Conservation (phyloP, 257 asterid species). For the Nicotiana paniculata region DNA sequence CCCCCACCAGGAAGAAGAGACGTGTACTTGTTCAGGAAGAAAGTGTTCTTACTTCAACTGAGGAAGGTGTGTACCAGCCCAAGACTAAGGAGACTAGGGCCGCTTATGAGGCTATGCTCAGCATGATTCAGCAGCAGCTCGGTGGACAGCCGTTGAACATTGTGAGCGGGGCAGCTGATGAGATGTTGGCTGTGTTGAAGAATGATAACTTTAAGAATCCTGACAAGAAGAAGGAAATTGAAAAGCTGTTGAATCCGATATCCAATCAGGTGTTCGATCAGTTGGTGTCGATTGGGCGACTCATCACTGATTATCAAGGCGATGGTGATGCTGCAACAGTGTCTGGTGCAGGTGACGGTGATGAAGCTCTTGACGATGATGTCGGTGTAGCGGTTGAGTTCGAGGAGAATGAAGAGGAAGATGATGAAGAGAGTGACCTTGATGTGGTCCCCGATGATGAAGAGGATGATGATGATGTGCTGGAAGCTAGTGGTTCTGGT, state of each 20-base stretch:
- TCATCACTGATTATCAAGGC: slow-evolving; percentile 33
- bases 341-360: slow-evolving; percentile 20
- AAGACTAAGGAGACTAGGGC: slow-evolving; percentile 39
- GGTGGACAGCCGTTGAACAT: slow-evolving; percentile 40
- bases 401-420: slow-evolving; percentile 45
- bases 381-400: slow-evolving; percentile 46
- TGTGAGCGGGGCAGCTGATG: slow-evolving; percentile 41
- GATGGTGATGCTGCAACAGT: slow-evolving; percentile 16
- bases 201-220: slow-evolving; percentile 22
- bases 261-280: slow-evolving; percentile 19
- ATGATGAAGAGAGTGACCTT: slow-evolving; percentile 36
- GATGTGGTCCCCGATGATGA: slow-evolving; percentile 34
- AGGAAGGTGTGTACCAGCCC: slow-evolving; percentile 39
- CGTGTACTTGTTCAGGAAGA: slow-evolving; percentile 22
- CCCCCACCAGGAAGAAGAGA: slow-evolving; percentile 27
- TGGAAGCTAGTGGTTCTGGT: slow-evolving; percentile 20
- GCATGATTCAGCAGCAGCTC: slow-evolving; percentile 31
- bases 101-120: slow-evolving; percentile 38
- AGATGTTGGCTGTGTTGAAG: slow-evolving; percentile 35
- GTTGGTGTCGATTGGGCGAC: slow-evolving; percentile 21
- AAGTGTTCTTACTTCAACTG: slow-evolving; percentile 28
- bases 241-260: slow-evolving; percentile 33
- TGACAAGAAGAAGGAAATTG: slow-evolving; percentile 37
- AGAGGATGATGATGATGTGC: slow-evolving; percentile 33
- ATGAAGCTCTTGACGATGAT: slow-evolving; percentile 30